Percentiles rank a stretch among this genome's conserved stretches.
phyloP scores from a whole-genome alignment of 257 asterid species.

The Solanum ossicruentum region DNA sequence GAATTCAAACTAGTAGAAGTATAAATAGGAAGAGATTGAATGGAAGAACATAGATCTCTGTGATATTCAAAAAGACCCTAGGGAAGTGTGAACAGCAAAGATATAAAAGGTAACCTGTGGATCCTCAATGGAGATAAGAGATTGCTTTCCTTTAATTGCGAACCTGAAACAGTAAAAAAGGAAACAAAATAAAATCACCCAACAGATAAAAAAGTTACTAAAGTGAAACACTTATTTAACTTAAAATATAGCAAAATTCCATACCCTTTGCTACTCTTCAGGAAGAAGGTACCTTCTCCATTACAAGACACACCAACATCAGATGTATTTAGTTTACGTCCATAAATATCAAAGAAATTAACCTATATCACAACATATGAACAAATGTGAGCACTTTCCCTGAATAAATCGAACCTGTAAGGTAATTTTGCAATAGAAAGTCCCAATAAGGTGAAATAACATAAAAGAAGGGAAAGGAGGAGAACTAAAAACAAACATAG shows the following conservation, averaged over 20 bases:
- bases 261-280: slow-evolving; percentile 64
- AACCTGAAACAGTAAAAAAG: slow-evolving; percentile 37
- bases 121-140: slow-evolving; percentile 71
- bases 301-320: slow-evolving; percentile 92
- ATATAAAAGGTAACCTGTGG: slow-evolving; percentile 60
- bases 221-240: neutral
- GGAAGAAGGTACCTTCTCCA: slow-evolving; percentile 59
- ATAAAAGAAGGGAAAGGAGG: neutral
- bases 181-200: neutral
- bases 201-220: neutral
- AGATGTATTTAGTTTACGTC: slow-evolving; percentile 67
- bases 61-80: neutral
- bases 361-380: slow-evolving; percentile 30
- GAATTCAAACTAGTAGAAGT: too few relatives aligned
- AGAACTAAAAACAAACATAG: neutral
- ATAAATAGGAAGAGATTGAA: neutral
- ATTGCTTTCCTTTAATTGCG: slow-evolving; percentile 40
- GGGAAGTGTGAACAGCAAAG: neutral
- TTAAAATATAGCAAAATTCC: neutral
- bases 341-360: slow-evolving; percentile 77
- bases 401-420: neutral
- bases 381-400: neutral
- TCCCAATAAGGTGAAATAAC: neutral
- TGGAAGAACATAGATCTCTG: neutral
- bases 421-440: neutral